A percentile compares a stretch with the other conserved stretches of the same genome.
Evolutionary conservation across 495 filamentous ascomycete genomes (phyloP).

Genomic region (Tirmania nivea): DNA sequence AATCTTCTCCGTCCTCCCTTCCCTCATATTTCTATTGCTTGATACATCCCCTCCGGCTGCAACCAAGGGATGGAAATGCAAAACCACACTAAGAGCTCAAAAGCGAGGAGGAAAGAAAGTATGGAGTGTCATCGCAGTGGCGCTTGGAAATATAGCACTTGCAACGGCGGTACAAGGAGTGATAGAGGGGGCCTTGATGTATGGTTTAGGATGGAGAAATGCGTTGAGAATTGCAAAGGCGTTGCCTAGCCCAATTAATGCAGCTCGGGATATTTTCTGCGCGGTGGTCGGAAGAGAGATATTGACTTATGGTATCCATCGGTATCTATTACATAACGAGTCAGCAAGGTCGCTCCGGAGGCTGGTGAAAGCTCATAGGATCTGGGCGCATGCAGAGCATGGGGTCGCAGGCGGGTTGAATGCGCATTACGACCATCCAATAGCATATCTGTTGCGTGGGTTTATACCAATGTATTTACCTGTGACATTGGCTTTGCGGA

Average conservation of each 20-base stretch:
- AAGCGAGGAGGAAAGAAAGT: conserved; percentile 31
- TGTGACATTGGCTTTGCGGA: conserved; percentile 35
- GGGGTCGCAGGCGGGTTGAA: conserved; percentile 33
- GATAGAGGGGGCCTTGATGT: conserved; percentile 34
- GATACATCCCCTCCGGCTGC: conserved; percentile 48
- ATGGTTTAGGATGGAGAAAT: conserved; percentile 30
- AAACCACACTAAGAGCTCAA: conserved; percentile 35
- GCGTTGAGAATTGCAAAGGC: conserved; percentile 35
- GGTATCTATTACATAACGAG: conserved; percentile 39
- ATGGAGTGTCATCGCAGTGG: conserved; percentile 28
- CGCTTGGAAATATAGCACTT: conserved; percentile 44
- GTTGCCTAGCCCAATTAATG: conserved; percentile 39
- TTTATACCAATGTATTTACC: conserved; percentile 58
- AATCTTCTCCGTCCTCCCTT: conserved; percentile 51
- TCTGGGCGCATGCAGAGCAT: conserved; percentile 41
- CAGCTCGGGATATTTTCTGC: conserved; percentile 30
- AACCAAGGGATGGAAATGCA: conserved; percentile 43
- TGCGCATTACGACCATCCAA: conserved; percentile 61
- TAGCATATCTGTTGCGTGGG: conserved; percentile 43
- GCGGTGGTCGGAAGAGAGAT: conserved; percentile 37
- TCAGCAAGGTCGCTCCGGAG: conserved; percentile 1
- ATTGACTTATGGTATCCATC: conserved; percentile 46
- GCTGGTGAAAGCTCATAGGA: conserved; percentile 27
- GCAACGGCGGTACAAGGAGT: conserved; percentile 33
- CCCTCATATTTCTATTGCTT: conserved; percentile 49